These are phyloP conservation scores for Candida ovalis DNA, from an alignment of 805 yeast genomes.

Conservation along the genomic window DNA sequence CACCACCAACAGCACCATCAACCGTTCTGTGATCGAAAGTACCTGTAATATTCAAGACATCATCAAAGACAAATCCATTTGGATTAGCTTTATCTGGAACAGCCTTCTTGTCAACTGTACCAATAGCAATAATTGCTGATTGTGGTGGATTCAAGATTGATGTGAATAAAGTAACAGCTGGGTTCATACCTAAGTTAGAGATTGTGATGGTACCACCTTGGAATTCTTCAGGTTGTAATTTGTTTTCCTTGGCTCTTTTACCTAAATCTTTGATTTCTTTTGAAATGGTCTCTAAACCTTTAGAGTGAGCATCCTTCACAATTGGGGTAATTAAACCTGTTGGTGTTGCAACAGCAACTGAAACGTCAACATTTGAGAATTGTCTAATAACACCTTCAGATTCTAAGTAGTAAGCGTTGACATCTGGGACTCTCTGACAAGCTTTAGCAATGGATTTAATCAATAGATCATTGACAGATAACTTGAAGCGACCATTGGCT, in stretches of 20 bases:
- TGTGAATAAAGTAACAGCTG: slow-evolving; percentile 87
- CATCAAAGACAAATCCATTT: slow-evolving; percentile 89
- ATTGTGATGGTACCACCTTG: slow-evolving; percentile 99
- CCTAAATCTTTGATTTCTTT: slow-evolving; percentile 86
- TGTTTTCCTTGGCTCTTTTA: slow-evolving; percentile 91
- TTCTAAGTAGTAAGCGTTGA: slow-evolving; percentile 91
- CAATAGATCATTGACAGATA: slow-evolving; percentile 91
- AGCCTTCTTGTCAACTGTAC: slow-evolving; percentile 89
- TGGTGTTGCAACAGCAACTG: slow-evolving; percentile 98
- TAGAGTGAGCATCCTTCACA: slow-evolving; percentile 79
- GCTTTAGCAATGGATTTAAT: slow-evolving; percentile 95
- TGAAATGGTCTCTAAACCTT: slow-evolving; percentile 84
- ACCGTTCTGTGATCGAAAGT: slow-evolving; percentile 95
- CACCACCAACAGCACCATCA: slow-evolving; percentile 98
- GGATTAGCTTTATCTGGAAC: slow-evolving; percentile 89
- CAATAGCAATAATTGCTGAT: slow-evolving; percentile 88
- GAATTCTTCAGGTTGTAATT: slow-evolving; percentile 93
- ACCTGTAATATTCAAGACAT: slow-evolving; percentile 87
- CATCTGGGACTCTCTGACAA: slow-evolving; percentile 84
- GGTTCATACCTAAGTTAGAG: slow-evolving; percentile 98
- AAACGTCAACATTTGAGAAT: slow-evolving; percentile 87
- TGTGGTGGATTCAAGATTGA: slow-evolving; percentile 99
- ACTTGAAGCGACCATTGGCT: slow-evolving; percentile 81
- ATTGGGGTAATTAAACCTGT: slow-evolving; percentile 96
- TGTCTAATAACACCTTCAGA: slow-evolving; percentile 87